Evolutionary conservation across 257 asterid species (phyloP).

Genomic region (Thymus mandschuricus): DNA sequence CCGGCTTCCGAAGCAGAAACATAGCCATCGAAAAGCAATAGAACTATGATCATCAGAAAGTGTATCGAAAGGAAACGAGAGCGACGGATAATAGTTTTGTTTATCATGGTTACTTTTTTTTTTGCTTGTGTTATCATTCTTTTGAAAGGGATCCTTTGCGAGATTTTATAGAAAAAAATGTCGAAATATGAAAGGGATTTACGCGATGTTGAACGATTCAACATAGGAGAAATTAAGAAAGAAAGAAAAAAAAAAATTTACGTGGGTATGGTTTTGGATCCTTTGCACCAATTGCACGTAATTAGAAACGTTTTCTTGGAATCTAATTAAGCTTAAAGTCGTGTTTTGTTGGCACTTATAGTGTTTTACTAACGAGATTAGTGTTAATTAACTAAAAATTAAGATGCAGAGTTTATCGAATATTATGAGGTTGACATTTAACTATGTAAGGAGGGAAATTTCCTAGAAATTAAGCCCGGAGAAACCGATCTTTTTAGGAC

Average conservation of each 20-base stretch:
- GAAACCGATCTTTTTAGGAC: no score
- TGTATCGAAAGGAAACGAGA: neutral
- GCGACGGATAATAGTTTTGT: neutral
- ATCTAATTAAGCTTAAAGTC: conserved; percentile 2
- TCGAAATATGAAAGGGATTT: neutral
- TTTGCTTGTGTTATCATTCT: neutral
- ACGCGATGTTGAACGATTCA: conserved; percentile 21
- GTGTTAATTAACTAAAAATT: no score
- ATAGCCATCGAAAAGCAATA: neutral
- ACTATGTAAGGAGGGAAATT: no score
- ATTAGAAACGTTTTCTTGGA: neutral
- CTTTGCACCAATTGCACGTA: conserved; percentile 2
- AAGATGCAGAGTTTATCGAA: no score
- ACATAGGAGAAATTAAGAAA: neutral
- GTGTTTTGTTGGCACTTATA: neutral
- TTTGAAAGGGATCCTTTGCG: neutral
- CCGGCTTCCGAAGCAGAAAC: neutral
- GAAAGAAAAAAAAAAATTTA: no score
- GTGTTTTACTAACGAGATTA: no score
- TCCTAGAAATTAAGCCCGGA: no score
- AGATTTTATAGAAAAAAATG: neutral
- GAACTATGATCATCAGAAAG: neutral
- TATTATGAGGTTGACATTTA: no score
- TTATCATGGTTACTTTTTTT: conserved; percentile 18
- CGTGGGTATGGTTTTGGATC: no score